These are phyloP conservation scores for Xylariaceae sp. DNA, from an alignment of 2,329 filamentous ascomycete genomes.

Conservation along the genomic window DNA sequence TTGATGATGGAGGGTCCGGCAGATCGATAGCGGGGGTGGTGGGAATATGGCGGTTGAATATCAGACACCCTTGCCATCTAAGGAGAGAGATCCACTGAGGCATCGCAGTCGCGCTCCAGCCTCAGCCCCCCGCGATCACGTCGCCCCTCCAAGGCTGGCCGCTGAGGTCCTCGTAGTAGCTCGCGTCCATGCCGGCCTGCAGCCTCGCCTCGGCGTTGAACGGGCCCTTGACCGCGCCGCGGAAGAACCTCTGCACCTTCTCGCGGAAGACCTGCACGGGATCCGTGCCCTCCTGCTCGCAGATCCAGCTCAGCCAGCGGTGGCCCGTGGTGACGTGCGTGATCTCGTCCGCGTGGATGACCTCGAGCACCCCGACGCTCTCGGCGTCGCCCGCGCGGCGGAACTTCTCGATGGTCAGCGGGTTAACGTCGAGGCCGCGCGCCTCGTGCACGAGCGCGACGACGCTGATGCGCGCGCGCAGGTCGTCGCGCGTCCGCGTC, in stretches of 20 bases:
- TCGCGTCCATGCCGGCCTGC: slow-evolving; percentile 35
- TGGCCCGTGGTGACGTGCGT: slow-evolving; percentile 41
- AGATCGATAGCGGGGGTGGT: too few relatives aligned
- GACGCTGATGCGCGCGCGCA: slow-evolving; percentile 37
- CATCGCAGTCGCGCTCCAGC: too few relatives aligned
- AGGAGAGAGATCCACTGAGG: too few relatives aligned
- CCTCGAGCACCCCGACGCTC: slow-evolving; percentile 32
- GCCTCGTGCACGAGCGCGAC: slow-evolving; percentile 41
- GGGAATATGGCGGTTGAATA: too few relatives aligned
- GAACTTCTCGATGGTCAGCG: slow-evolving; percentile 39
- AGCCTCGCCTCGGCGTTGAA: slow-evolving; percentile 36
- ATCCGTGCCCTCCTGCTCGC: slow-evolving; percentile 34
- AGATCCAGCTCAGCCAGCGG: slow-evolving; percentile 39
- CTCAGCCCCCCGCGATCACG: slow-evolving; percentile 23
- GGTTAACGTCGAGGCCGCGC: slow-evolving; percentile 37
- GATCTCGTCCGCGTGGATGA: slow-evolving; percentile 41
- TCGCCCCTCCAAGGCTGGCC: slow-evolving; percentile 21
- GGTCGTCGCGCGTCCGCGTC: slow-evolving; percentile 32
- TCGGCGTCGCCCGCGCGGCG: slow-evolving; percentile 31
- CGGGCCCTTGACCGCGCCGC: slow-evolving; percentile 33
- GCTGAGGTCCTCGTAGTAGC: slow-evolving; percentile 31
- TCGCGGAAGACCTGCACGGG: slow-evolving; percentile 35
- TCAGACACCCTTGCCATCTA: too few relatives aligned
- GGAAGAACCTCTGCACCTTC: slow-evolving; percentile 35
- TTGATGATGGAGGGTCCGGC: too few relatives aligned